These are phyloP conservation scores for Grosmannia serpens DNA, from an alignment of 2,329 filamentous ascomycete species.

Conservation along the genomic window DNA sequence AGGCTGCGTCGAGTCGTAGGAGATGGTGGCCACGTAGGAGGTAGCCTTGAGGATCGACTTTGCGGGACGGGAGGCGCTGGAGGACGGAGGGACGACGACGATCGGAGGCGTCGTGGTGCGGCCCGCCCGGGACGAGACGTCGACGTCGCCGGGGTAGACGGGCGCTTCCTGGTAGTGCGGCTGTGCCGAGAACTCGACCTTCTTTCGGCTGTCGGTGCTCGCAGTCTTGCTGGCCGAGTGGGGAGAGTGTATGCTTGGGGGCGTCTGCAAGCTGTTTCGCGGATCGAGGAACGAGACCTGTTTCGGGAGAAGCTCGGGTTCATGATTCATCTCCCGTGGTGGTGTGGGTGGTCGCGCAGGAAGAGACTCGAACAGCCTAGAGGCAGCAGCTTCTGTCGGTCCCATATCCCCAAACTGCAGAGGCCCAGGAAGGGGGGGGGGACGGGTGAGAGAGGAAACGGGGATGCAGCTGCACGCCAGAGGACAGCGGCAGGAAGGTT, in stretches of 20 bases:
- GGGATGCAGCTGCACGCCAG: neutral
- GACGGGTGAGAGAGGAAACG: neutral
- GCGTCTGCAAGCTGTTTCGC: conserved; percentile 35
- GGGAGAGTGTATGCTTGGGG: conserved; percentile 36
- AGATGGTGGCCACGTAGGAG: neutral
- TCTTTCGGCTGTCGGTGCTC: conserved; percentile 28
- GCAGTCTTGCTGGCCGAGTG: conserved; percentile 12
- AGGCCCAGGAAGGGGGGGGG: neutral
- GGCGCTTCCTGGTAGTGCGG: conserved; percentile 46
- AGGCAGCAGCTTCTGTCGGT: conserved; percentile 22
- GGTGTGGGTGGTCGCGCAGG: conserved; percentile 55
- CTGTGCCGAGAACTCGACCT: conserved; percentile 44
- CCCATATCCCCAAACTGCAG: conserved; percentile 21
- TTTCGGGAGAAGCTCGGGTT: conserved; percentile 14
- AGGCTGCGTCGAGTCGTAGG: conserved; percentile 20
- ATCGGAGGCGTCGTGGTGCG: conserved; percentile 15
- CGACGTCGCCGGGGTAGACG: conserved; percentile 27
- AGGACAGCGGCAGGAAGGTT: neutral
- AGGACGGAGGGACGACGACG: conserved; percentile 22
- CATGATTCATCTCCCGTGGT: conserved; percentile 41
- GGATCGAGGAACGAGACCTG: conserved; percentile 20
- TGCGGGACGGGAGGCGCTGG: conserved; percentile 31
- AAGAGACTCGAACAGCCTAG: conserved; percentile 38
- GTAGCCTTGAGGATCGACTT: conserved; percentile 71
- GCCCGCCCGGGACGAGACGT: neutral